A percentile compares a stretch with the other conserved stretches of the same genome.
Evolutionary conservation across 225 moss, liverwort and hornwort genomes (phyloP).

Genomic region (Antitrichia curtipendula): DNA sequence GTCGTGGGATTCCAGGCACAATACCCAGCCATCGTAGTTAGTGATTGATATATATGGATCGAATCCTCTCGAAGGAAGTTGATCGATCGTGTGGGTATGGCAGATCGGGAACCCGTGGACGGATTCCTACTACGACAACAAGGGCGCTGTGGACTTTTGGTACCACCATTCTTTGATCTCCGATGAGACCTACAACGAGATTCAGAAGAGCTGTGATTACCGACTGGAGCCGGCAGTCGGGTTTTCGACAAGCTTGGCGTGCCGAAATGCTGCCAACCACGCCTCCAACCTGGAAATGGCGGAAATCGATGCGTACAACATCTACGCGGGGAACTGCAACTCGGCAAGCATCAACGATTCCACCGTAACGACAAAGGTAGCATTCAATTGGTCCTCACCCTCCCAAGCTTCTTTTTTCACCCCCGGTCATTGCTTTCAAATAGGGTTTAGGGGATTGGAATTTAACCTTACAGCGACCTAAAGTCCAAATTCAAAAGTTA

Average conservation of each 20-base stretch:
- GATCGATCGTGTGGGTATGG: neutral
- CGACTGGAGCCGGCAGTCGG: slow-evolving; percentile 43
- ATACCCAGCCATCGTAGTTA: neutral
- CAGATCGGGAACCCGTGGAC: slow-evolving; percentile 94
- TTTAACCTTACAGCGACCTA: neutral
- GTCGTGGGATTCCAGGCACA: neutral
- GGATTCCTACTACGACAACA: slow-evolving; percentile 81
- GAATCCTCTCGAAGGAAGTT: neutral
- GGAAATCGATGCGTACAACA: slow-evolving; percentile 48
- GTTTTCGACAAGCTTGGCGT: slow-evolving; percentile 26
- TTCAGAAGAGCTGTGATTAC: slow-evolving; percentile 53
- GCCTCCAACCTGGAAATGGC: slow-evolving; percentile 48
- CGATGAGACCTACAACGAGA: slow-evolving; percentile 34
- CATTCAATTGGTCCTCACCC: neutral
- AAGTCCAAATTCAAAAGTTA: neutral
- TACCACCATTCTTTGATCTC: slow-evolving; percentile 76
- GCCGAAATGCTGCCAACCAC: slow-evolving; percentile 37
- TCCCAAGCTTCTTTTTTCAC: too few species aligned
- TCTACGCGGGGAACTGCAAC: slow-evolving; percentile 52
- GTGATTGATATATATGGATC: neutral
- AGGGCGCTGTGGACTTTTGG: slow-evolving; percentile 82
- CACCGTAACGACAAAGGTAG: neutral
- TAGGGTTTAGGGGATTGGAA: neutral
- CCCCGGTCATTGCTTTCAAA: neutral
- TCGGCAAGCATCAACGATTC: slow-evolving; percentile 25